Conservation (phyloP, 1,284 basidiomycete species). For the Moesziomyces globuligerus region DNA sequence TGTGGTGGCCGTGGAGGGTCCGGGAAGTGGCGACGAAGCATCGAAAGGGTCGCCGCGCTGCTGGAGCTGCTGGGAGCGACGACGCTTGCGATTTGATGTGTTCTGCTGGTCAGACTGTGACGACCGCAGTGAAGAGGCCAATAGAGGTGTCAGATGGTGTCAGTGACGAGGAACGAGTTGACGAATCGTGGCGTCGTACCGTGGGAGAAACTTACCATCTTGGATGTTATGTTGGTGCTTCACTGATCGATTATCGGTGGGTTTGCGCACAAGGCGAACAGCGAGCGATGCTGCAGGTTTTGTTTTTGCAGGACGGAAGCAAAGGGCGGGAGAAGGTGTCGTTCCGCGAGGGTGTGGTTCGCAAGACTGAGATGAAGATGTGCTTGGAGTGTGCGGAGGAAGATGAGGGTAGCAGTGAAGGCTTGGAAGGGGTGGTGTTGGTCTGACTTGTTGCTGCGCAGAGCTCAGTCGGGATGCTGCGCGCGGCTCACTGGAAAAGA, state of each 20-base stretch:
- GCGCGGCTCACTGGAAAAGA: too few relatives aligned
- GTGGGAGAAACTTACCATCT: conserved; percentile 11
- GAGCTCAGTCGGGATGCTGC: too few relatives aligned
- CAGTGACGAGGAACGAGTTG: background rate
- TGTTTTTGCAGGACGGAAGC: too few relatives aligned
- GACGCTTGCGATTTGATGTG: conserved; percentile 48
- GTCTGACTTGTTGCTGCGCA: too few relatives aligned
- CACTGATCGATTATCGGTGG: background rate
- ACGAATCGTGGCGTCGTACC: too few relatives aligned
- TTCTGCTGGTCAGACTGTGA: conserved; percentile 32
- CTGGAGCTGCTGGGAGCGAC: conserved; percentile 46
- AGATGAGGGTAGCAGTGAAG: background rate
- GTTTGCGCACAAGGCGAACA: background rate
- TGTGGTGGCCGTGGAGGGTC: conserved; percentile 45
- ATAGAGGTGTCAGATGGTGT: conserved; percentile 1
- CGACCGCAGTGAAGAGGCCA: background rate
- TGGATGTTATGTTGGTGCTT: too few relatives aligned
- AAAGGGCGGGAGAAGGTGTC: too few relatives aligned
- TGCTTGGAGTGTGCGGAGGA: too few relatives aligned
- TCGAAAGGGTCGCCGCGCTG: conserved; percentile 47
- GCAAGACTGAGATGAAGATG: too few relatives aligned
- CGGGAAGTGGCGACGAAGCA: conserved; percentile 38
- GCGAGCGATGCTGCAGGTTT: background rate
- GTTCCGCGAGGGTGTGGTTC: too few relatives aligned
- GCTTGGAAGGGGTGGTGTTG: background rate